phyloP scores from a whole-genome alignment of 768 basidiomycete genomes.

The Punctularia strigosozonata region DNA sequence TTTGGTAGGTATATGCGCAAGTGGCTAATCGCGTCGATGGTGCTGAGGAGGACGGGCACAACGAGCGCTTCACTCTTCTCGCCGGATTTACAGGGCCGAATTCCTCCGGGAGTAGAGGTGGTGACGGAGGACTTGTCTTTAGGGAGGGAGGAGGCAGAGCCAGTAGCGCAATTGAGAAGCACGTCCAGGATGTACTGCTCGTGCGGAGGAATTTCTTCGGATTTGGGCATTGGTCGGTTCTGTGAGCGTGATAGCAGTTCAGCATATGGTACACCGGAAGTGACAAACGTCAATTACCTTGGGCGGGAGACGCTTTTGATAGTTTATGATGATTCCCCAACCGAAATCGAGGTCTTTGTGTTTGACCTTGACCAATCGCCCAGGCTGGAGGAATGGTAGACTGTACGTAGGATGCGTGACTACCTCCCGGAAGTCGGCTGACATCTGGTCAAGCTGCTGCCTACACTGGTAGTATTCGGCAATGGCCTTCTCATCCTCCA shows the following conservation, averaged over 20 bases:
- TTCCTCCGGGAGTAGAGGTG: conserved; percentile 50
- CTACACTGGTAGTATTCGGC: conserved; percentile 87
- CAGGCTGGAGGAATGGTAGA: conserved; percentile 87
- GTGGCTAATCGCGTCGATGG: conserved; percentile 77
- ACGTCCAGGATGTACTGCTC: conserved; percentile 93
- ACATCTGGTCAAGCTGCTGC: conserved; percentile 87
- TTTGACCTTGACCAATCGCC: conserved; percentile 86
- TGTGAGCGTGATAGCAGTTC: conserved; percentile 14
- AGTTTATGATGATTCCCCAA: conserved; percentile 93
- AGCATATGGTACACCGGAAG: not conserved
- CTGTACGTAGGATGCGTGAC: conserved; percentile 92
- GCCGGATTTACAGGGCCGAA: conserved; percentile 62
- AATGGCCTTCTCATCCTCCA: conserved; percentile 76
- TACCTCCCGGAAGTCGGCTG: conserved; percentile 79
- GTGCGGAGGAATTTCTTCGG: conserved; percentile 68
- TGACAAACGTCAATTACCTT: conserved; percentile 37
- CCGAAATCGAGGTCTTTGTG: conserved; percentile 85
- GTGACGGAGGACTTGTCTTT: conserved; percentile 37
- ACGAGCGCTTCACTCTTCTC: conserved; percentile 77
- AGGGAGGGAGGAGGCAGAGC: conserved; percentile 40
- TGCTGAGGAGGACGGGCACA: conserved; percentile 80
- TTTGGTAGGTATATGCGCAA: conserved; percentile 84
- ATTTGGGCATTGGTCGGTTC: conserved; percentile 55
- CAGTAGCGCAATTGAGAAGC: conserved; percentile 66
- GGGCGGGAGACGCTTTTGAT: conserved; percentile 73